phyloP scores from a whole-genome alignment of 352 stramenopile species.

The Globisporangium paroecandrum region DNA sequence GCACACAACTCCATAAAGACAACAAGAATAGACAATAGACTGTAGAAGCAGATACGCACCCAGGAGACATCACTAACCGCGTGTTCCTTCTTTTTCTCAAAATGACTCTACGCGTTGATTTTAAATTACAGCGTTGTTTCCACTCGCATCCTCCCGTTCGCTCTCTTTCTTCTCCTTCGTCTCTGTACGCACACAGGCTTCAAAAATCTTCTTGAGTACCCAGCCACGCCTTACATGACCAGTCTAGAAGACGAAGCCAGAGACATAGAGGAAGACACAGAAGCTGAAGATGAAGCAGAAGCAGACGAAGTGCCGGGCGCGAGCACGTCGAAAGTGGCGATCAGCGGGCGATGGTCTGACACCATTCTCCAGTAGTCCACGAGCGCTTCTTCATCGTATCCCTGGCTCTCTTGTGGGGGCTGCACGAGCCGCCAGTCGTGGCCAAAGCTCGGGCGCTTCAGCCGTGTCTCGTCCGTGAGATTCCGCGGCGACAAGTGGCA shows the following conservation, averaged over 20 bases:
- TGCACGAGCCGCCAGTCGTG: constrained; percentile 59
- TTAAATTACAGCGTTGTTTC: constrained; percentile 8
- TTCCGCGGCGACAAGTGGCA: constrained; percentile 62
- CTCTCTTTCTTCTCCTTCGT: neutral
- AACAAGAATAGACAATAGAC: neutral
- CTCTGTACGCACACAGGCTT: neutral
- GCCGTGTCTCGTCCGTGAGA: constrained; percentile 57
- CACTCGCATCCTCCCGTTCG: neutral
- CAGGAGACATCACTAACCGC: neutral
- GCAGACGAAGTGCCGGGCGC: neutral
- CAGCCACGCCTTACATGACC: neutral
- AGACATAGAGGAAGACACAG: neutral
- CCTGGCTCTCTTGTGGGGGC: constrained; percentile 38
- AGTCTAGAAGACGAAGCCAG: neutral
- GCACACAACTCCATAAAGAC: neutral
- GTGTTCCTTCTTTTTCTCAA: neutral
- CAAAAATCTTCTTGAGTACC: neutral
- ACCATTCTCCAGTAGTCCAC: constrained; percentile 85
- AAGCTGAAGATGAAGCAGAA: neutral
- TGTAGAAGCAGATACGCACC: neutral
- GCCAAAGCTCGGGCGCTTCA: constrained; percentile 77
- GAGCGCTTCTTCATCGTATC: constrained; percentile 49
- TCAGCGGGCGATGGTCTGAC: constrained; percentile 70
- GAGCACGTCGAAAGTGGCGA: constrained; percentile 57
- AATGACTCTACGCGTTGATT: constrained; percentile 12